phyloP scores from a whole-genome alignment of 2,329 filamentous ascomycete genomes.

The Exophiala spinifera region DNA sequence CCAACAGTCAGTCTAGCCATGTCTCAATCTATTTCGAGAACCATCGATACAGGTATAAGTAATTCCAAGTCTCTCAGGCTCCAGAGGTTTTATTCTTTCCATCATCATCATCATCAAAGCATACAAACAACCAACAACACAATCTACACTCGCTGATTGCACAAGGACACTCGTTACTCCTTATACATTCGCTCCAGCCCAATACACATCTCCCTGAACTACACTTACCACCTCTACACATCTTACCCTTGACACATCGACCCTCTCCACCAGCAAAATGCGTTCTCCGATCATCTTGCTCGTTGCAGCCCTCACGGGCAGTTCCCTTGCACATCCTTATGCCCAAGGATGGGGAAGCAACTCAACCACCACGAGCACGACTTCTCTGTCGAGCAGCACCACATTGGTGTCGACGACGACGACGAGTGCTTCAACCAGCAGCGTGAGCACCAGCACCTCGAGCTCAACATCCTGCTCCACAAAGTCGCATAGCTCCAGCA shows the following conservation, averaged over 20 bases:
- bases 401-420: background rate
- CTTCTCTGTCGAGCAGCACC: conserved; percentile 2
- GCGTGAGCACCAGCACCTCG: background rate
- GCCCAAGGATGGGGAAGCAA: conserved; percentile 9
- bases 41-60: conserved; percentile 15
- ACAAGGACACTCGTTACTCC: conserved; percentile 7
- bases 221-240: conserved; percentile 3
- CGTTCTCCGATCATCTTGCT: conserved; percentile 20
- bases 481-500: background rate
- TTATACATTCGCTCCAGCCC: background rate
- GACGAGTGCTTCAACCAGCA: background rate
- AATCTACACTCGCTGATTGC: conserved; percentile 8
- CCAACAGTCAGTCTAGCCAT: conserved; percentile 7
- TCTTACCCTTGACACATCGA: background rate
- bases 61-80: conserved; percentile 1
- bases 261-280: conserved; percentile 9
- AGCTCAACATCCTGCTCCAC: background rate
- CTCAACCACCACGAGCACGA: conserved; percentile 1
- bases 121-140: conserved; percentile 1
- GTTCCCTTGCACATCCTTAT: conserved; percentile 26
- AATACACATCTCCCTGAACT: background rate
- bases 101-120: conserved; percentile 12
- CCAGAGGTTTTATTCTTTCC: conserved; percentile 4
- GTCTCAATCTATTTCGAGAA: conserved; percentile 7
- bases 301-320: conserved; percentile 26